Evolutionary conservation across 1,284 basidiomycete species (phyloP).

Genomic region (Golubevia sp.): DNA sequence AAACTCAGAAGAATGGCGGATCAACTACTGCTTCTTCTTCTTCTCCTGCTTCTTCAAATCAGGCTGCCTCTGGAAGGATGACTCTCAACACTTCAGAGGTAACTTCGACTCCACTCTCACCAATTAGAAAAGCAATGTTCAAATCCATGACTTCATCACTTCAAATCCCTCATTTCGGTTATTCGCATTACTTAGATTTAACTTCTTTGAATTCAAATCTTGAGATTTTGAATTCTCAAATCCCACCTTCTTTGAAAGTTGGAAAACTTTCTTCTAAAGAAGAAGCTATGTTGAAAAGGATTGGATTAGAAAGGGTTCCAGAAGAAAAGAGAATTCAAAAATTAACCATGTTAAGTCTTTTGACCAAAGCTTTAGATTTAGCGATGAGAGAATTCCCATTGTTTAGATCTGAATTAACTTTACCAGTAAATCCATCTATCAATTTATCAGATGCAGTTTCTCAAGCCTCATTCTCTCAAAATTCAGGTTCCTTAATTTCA

Average conservation of each 20-base stretch:
- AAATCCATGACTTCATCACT: slow-evolving; percentile 54
- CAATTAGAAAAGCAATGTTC: slow-evolving; percentile 60
- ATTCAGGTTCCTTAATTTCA: slow-evolving; percentile 68
- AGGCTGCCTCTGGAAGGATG: too few species aligned
- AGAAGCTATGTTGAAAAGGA: too few species aligned
- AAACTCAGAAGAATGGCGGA: neutral
- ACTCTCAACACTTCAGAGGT: too few species aligned
- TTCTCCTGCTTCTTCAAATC: too few species aligned
- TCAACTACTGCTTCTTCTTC: too few species aligned
- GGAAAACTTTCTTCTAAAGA: too few species aligned
- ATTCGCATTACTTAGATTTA: slow-evolving; percentile 22
- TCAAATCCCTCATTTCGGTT: slow-evolving; percentile 77
- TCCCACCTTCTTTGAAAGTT: too few species aligned
- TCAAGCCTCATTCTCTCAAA: slow-evolving; percentile 6
- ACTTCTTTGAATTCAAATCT: neutral
- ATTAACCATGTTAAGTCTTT: slow-evolving; percentile 80
- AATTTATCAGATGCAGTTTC: slow-evolving; percentile 66
- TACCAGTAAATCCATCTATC: slow-evolving; percentile 1
- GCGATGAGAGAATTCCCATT: slow-evolving; percentile 83
- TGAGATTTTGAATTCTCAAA: neutral
- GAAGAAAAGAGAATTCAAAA: slow-evolving; percentile 64
- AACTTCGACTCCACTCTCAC: slow-evolving; percentile 26
- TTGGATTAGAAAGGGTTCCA: too few species aligned
- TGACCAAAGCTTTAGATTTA: slow-evolving; percentile 81
- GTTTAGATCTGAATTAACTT: slow-evolving; percentile 64